Base-by-base conservation (phyloP, 75 land plant species). In the Selaginella moellendorffii region DNA sequence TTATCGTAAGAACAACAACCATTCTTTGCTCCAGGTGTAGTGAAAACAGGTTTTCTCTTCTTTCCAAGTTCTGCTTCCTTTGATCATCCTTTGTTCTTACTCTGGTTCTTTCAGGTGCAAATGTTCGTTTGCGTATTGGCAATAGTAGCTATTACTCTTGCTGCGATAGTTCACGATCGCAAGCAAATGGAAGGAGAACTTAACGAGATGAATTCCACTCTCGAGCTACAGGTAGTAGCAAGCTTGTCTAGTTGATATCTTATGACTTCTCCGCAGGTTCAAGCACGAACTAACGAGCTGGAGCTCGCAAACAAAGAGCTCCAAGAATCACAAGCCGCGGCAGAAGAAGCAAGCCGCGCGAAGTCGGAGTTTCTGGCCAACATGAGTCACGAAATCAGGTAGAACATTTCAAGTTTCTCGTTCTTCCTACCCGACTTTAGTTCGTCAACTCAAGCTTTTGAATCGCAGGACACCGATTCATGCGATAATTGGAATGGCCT, bases 381-480 rank as follows among this genome's bases (percentile, higher is more conserved):
- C n/a, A n/a, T n/a, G n/a, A n/a, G n/a, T n/a, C n/a, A 76, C 73
- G 78, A 76, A 62, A 76, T 76, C 30, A 72, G 78, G 78, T 73
- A 61, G 63, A 27, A 24, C 27, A 61, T 61, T 14, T 2, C 19
- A 14, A 2, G 28, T 24, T 61, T 61, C n/a, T 61, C 19, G 28
- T 2, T 61, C 26, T 14, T 61, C 10, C 28, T 26, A 10, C 28
- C 28, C 27, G 22, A 19, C 22, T 5, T 56, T 19, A 61, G 27
- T 17, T 17, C 56, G 17, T 21, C 2, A 60, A 1, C 22, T 0
- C 8, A 36, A 22, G 0, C 54, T 22, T 20, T 12, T 0, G 8
- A 60, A 20, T 18, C 53, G 27, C 78, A 76, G 78, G 70, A 76
- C 78, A 29, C 78, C 78, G 0, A 76, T 76, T 30, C 78, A 76